phyloP scores from a whole-genome alignment of 2,329 filamentous ascomycete species.

The Curvularia sp. region DNA sequence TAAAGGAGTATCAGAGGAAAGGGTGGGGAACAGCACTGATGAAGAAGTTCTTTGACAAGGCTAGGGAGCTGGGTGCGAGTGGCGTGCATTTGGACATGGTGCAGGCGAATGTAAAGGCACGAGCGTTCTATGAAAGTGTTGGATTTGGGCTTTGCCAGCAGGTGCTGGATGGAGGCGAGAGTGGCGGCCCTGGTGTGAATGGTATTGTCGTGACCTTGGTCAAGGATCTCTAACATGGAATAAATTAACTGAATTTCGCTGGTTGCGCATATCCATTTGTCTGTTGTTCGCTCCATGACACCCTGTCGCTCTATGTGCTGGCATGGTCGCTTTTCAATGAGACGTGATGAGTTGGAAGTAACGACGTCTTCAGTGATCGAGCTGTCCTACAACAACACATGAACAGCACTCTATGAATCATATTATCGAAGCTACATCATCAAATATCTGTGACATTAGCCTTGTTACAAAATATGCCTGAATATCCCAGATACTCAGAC shows the following conservation, averaged over 20 bases:
- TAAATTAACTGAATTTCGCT: not conserved
- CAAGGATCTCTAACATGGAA: slow-evolving; percentile 25
- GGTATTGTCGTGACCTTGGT: slow-evolving; percentile 37
- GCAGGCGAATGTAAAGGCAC: slow-evolving; percentile 38
- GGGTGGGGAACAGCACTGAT: slow-evolving; percentile 45
- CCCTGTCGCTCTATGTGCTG: not conserved
- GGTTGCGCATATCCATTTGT: not conserved
- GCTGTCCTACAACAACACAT: not conserved
- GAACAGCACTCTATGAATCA: not conserved
- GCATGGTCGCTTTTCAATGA: not conserved
- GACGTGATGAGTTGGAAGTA: not conserved
- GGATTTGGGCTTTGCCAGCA: slow-evolving; percentile 34
- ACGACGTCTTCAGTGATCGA: too few relatives aligned
- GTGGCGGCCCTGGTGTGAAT: slow-evolving; percentile 35
- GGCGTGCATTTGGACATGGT: slow-evolving; percentile 51
- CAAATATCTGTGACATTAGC: not conserved
- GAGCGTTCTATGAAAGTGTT: slow-evolving; percentile 39
- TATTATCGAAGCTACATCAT: not conserved
- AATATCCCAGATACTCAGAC: not conserved
- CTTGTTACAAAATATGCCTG: not conserved
- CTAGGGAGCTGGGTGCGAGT: slow-evolving; percentile 31
- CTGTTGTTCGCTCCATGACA: not conserved
- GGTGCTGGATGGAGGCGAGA: slow-evolving; percentile 39
- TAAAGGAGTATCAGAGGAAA: slow-evolving; percentile 43
- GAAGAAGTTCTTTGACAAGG: slow-evolving; percentile 29